A percentile compares a stretch with the other conserved stretches of the same genome.
Evolutionary conservation across 1,284 basidiomycete species (phyloP).

Genomic region (Irpex rosettiformis): DNA sequence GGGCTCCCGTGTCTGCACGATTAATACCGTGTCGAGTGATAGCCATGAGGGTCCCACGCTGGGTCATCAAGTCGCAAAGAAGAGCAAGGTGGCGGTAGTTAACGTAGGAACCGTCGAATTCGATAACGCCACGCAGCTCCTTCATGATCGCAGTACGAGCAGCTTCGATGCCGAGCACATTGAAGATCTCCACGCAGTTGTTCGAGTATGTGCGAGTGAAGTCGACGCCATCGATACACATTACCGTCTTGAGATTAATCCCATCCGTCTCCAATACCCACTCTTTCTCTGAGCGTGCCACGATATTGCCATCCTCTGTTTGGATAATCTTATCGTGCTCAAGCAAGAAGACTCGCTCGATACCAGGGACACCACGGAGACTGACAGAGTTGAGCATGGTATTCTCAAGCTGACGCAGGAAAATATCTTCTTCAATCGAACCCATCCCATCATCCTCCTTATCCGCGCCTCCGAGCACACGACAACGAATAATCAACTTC

Average conservation of each 20-base stretch:
- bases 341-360: slow-evolving; percentile 92
- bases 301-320: slow-evolving; percentile 63
- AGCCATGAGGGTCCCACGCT: slow-evolving; percentile 93
- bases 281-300: slow-evolving; percentile 64
- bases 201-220: slow-evolving; percentile 92
- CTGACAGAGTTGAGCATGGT: slow-evolving; percentile 97
- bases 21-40: slow-evolving; percentile 99
- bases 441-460: slow-evolving; percentile 86
- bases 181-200: slow-evolving; percentile 94
- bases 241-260: slow-evolving; percentile 90
- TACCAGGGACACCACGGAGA: slow-evolving; percentile 89
- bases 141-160: slow-evolving; percentile 91
- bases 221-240: slow-evolving; percentile 95
- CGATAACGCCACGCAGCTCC: slow-evolving; percentile 92
- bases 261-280: slow-evolving; percentile 99
- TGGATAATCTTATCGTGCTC: slow-evolving; percentile 81
- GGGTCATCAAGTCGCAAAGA: slow-evolving; percentile 98
- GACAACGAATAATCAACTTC: slow-evolving; percentile 95
- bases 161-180: slow-evolving; percentile 98
- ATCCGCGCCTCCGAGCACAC: slow-evolving; percentile 86
- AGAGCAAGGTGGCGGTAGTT: slow-evolving; percentile 97
- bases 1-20: slow-evolving; percentile 92
- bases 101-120: slow-evolving; percentile 99
- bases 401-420: slow-evolving; percentile 93
- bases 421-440: slow-evolving; percentile 89